These are phyloP conservation scores for Talaromyces albobiverticillius DNA, from an alignment of 2,329 filamentous ascomycete genomes.

Conservation along the genomic window DNA sequence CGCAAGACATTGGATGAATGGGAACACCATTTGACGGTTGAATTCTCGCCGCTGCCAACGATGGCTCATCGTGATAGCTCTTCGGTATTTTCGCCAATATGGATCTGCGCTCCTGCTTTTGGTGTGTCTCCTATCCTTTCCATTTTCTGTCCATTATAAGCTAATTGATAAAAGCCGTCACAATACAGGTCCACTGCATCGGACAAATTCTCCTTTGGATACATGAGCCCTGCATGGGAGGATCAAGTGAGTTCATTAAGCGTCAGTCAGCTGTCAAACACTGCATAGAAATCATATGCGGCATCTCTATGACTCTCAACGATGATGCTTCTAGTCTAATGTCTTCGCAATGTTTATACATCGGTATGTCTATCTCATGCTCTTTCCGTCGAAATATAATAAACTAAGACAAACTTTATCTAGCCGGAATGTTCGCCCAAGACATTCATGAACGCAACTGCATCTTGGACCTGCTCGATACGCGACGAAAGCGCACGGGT, in stretches of 20 bases:
- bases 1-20: constrained; percentile 24
- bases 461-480: constrained; percentile 20
- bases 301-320: constrained; percentile 23
- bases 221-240: constrained; percentile 22
- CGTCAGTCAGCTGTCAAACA: constrained; percentile 19
- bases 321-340: constrained; percentile 24
- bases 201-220: constrained; percentile 22
- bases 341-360: constrained; percentile 25
- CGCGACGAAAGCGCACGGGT: constrained; percentile 18
- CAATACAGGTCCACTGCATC: constrained; percentile 22
- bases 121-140: constrained; percentile 13
- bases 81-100: constrained; percentile 20
- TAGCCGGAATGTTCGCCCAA: constrained; percentile 18
- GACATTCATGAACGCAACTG: constrained; percentile 13
- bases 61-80: background rate
- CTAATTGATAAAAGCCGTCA: constrained; percentile 14
- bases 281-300: constrained; percentile 23
- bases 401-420: background rate
- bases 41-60: constrained; percentile 24
- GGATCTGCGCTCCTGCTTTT: constrained; percentile 25
- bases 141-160: background rate
- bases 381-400: background rate
- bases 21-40: constrained; percentile 23
- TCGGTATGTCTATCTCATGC: constrained; percentile 16
- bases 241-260: constrained; percentile 19